phyloP scores from a whole-genome alignment of 495 filamentous ascomycete species.

The Aspergillus egyptiacus region DNA sequence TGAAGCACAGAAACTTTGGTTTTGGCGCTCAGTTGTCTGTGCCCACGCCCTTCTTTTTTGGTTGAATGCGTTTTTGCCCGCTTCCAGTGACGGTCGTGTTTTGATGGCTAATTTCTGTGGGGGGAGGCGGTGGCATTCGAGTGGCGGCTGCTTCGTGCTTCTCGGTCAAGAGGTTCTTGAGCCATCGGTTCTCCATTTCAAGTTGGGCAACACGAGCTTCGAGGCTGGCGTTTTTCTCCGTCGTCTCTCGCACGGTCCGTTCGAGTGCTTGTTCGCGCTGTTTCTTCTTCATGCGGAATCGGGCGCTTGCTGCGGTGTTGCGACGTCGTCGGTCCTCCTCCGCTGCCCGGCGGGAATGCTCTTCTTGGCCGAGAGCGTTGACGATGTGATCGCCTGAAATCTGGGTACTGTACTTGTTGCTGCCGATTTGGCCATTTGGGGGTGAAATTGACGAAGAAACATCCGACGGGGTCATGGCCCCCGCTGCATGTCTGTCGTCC shows the following conservation, averaged over 20 bases:
- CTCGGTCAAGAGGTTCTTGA: slow-evolving; percentile 88
- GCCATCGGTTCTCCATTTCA: slow-evolving; percentile 95
- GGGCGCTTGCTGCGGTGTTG: slow-evolving; percentile 90
- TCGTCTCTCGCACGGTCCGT: slow-evolving; percentile 82
- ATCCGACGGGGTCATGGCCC: slow-evolving; percentile 40
- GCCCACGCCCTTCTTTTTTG: slow-evolving; percentile 46
- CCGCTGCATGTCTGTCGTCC: slow-evolving; percentile 38
- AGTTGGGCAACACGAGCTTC: slow-evolving; percentile 79
- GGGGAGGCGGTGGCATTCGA: slow-evolving; percentile 29
- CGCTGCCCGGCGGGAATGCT: slow-evolving; percentile 64
- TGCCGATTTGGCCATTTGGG: slow-evolving; percentile 42
- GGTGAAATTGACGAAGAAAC: slow-evolving; percentile 45
- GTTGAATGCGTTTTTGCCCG: slow-evolving; percentile 43
- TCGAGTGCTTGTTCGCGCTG: slow-evolving; percentile 93
- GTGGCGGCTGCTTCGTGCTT: slow-evolving; percentile 56
- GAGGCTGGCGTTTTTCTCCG: slow-evolving; percentile 70
- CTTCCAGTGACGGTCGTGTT: slow-evolving; percentile 20
- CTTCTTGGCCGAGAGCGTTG: slow-evolving; percentile 36
- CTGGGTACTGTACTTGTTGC: slow-evolving; percentile 43
- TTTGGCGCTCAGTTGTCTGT: slow-evolving; percentile 29
- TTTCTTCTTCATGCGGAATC: slow-evolving; percentile 99
- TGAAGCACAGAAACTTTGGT: slow-evolving; percentile 16
- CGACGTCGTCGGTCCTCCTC: slow-evolving; percentile 97
- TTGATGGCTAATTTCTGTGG: slow-evolving; percentile 23
- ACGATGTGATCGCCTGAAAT: slow-evolving; percentile 41